Base-by-base conservation (phyloP, 257 asterid genomes). In the Solanum ahanhuiri region DNA sequence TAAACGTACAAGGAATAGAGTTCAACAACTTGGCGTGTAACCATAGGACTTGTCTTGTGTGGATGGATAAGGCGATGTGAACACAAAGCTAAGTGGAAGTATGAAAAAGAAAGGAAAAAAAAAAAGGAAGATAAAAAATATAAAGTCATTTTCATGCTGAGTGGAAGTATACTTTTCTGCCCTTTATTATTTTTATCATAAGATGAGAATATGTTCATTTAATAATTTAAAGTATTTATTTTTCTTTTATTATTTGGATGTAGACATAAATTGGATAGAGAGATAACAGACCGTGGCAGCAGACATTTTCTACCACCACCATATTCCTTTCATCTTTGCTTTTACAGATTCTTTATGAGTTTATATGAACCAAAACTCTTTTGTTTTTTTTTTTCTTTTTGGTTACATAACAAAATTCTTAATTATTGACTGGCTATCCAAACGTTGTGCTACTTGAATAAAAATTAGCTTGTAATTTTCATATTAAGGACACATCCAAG, bases 261-360 rank as follows among this genome's bases (percentile, higher is more conserved):
- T 89, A 66, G 91, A 89, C 87, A 84, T 89, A 86, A 90, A 83
- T 90, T 89, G 90, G 92, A 89, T 91, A 91, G 92, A 91, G 97
- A 95, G 98, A 95, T 93, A 93, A 93, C 93, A 96, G 96, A 93
- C 93, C 91, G 91, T 90, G 91, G 93, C 81, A 91, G 94, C 96
- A 91, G 93, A 91, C 98, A 94, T 91, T 94, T 93, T 93, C 94
- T 81, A 48, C 43, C 84, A 91, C 95, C 95, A 91, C 96, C 98
- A 89, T 93, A 93, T 92, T 92, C 95, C 91, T 92, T 91, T 91
- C 92, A 88, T 93, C 95, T 94, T 91, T 89, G 91, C 93, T 94
- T 93, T 93, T 91, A 81, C 90, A 93, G 95, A 95, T 95, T 92
- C 98, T 95, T 91, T 79, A 79, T 43, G 92, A 89, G 93, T 91